These are phyloP conservation scores for Planoprotostelium fungivorum DNA, from an alignment of 78 protist species.

Conservation along the genomic window DNA sequence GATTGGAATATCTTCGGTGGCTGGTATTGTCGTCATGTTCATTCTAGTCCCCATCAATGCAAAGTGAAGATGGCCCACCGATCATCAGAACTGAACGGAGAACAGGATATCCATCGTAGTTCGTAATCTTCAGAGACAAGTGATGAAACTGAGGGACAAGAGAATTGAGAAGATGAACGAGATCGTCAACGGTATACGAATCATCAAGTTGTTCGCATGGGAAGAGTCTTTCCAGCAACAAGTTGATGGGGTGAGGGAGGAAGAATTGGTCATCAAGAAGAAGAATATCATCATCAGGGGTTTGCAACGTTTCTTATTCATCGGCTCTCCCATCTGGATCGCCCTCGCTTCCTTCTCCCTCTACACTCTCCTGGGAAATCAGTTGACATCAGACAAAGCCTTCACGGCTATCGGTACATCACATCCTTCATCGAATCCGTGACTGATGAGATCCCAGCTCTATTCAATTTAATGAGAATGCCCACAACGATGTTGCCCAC, in stretches of 20 bases:
- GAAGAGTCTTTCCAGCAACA: constrained; percentile 56
- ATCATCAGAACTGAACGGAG: background rate
- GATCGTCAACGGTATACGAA: constrained; percentile 71
- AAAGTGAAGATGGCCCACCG: constrained; percentile 6
- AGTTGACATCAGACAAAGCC: constrained; percentile 68
- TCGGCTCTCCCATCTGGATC: constrained; percentile 73
- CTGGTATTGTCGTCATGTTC: constrained; percentile 60
- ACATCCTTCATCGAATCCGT: background rate
- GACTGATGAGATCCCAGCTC: constrained; percentile 9
- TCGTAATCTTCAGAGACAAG: background rate
- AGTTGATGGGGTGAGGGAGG: constrained; percentile 28
- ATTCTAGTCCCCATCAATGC: constrained; percentile 51
- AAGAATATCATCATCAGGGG: constrained; percentile 35
- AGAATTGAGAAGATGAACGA: constrained; percentile 53
- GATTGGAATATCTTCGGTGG: constrained; percentile 36
- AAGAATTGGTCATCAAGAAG: constrained; percentile 15
- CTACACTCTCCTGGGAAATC: constrained; percentile 22
- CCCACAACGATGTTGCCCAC: constrained; percentile 81
- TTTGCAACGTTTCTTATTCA: constrained; percentile 21
- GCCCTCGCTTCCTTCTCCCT: constrained; percentile 65
- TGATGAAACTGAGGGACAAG: constrained; percentile 53
- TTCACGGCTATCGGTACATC: constrained; percentile 61
- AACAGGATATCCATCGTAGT: constrained; percentile 9
- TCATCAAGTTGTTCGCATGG: constrained; percentile 80
- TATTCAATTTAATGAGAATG: constrained; percentile 82